Conservation (phyloP, 768 basidiomycete species). For the Termitomyces heimii region DNA sequence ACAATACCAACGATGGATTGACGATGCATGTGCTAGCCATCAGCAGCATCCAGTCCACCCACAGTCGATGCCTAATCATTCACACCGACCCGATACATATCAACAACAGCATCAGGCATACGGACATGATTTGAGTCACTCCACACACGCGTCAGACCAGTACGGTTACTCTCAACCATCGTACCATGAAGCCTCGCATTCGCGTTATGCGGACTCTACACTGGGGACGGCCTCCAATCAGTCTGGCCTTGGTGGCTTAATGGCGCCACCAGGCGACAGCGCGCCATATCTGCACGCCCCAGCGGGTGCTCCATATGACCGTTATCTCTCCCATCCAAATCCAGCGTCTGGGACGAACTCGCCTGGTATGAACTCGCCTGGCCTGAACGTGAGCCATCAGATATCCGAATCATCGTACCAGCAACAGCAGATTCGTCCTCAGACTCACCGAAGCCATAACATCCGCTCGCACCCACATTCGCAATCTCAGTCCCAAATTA, state of each 20-base stretch:
- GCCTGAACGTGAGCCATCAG: slow-evolving; percentile 10
- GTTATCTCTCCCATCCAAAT: slow-evolving; percentile 12
- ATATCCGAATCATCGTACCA: slow-evolving; percentile 26
- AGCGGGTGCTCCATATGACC: slow-evolving; percentile 10
- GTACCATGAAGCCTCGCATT: slow-evolving; percentile 16
- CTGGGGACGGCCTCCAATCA: slow-evolving; percentile 16
- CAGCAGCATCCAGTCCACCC: slow-evolving; percentile 20
- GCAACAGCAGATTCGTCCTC: slow-evolving; percentile 11
- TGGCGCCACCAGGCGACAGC: background rate
- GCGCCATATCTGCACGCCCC: slow-evolving; percentile 10
- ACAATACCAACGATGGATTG: slow-evolving; percentile 40
- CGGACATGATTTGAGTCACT: slow-evolving; percentile 11
- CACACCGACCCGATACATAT: slow-evolving; percentile 7
- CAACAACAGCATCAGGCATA: slow-evolving; percentile 17
- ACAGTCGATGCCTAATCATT: slow-evolving; percentile 14
- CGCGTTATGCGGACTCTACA: slow-evolving; percentile 19
- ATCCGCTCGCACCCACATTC: background rate
- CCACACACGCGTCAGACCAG: slow-evolving; percentile 17
- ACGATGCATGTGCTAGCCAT: slow-evolving; percentile 20
- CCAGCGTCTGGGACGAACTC: slow-evolving; percentile 9
- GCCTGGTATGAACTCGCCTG: slow-evolving; percentile 7
- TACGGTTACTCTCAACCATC: slow-evolving; percentile 22
- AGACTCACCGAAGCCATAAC: background rate
- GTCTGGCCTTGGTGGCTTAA: slow-evolving; percentile 10
- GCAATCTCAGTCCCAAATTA: slow-evolving; percentile 12